These are phyloP conservation scores for Moesziomyces globuligerus DNA, from an alignment of 1,284 basidiomycete species.

Conservation along the genomic window DNA sequence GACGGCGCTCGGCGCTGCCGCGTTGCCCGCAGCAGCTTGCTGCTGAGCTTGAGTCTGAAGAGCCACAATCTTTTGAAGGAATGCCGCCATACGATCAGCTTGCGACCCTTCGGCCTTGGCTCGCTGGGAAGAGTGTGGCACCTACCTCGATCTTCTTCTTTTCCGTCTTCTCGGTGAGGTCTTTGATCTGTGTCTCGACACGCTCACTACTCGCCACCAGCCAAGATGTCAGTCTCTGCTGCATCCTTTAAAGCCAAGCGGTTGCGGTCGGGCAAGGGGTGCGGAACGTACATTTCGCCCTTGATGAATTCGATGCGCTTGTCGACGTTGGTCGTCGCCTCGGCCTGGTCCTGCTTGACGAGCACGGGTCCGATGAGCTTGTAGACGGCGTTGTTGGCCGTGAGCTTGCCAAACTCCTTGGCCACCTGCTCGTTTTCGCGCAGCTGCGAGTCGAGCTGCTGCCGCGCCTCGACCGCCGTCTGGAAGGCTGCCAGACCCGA, in stretches of 20 bases:
- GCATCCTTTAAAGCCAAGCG: too few species aligned
- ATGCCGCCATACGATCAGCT: conserved; percentile 2
- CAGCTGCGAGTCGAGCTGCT: conserved; percentile 73
- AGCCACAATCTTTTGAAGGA: conserved; percentile 38
- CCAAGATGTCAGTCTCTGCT: not conserved
- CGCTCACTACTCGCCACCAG: conserved; percentile 28
- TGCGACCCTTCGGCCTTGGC: not conserved
- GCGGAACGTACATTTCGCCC: conserved; percentile 80
- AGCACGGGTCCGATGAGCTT: conserved; percentile 93
- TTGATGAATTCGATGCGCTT: conserved; percentile 91
- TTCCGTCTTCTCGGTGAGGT: conserved; percentile 48
- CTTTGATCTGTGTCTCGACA: conserved; percentile 51
- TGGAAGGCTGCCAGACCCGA: conserved; percentile 52
- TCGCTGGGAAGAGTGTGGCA: not conserved
- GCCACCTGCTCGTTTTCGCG: conserved; percentile 92
- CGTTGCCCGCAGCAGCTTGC: conserved; percentile 10
- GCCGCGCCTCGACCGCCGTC: conserved; percentile 54
- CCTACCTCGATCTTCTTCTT: conserved; percentile 57
- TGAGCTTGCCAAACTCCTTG: conserved; percentile 87
- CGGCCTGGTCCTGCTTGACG: conserved; percentile 85
- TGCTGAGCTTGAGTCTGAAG: conserved; percentile 53
- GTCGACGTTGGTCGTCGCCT: conserved; percentile 89
- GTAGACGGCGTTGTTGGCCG: conserved; percentile 82
- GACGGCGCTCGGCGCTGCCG: conserved; percentile 2
- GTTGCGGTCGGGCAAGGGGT: too few species aligned